phyloP scores from a whole-genome alignment of 345 rosid genomes.

The Microcos paniculata region DNA sequence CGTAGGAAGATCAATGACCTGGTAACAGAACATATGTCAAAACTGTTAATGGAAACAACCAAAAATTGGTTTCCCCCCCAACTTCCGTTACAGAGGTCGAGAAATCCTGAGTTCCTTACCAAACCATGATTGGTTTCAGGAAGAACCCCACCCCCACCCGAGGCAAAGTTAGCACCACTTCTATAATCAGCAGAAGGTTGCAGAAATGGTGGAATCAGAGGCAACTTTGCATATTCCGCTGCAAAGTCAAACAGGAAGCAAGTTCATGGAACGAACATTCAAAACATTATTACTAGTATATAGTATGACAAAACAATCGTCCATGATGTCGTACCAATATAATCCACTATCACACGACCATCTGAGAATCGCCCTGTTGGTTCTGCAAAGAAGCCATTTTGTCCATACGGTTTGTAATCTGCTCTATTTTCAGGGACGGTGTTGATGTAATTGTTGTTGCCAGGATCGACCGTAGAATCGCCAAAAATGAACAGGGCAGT shows the following conservation, averaged over 20 bases:
- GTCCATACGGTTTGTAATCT: constrained; percentile 43
- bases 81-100: not conserved
- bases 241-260: not conserved
- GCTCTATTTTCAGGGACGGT: constrained; percentile 43
- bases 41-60: not conserved
- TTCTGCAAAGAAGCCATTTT: constrained; percentile 31
- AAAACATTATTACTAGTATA: not conserved
- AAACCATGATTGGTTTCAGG: constrained; percentile 45
- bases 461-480: constrained; percentile 49
- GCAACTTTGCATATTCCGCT: constrained; percentile 53
- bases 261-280: not conserved
- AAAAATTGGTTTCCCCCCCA: not conserved
- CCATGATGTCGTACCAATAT: constrained; percentile 31
- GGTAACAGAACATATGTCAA: not conserved
- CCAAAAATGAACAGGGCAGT: constrained; percentile 49
- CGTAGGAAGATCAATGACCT: constrained; percentile 47
- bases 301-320: not conserved
- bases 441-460: constrained; percentile 51
- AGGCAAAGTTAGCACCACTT: constrained; percentile 48
- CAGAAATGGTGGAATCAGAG: constrained; percentile 46
- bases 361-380: constrained; percentile 59
- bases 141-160: constrained; percentile 55
- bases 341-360: constrained; percentile 54
- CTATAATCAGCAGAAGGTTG: constrained; percentile 38
- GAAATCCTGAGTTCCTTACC: constrained; percentile 23